Percentiles rank a stretch among this genome's conserved stretches.
Conservation (phyloP, 2,329 filamentous ascomycete genomes). For the Sphaerulina populicola region DNA sequence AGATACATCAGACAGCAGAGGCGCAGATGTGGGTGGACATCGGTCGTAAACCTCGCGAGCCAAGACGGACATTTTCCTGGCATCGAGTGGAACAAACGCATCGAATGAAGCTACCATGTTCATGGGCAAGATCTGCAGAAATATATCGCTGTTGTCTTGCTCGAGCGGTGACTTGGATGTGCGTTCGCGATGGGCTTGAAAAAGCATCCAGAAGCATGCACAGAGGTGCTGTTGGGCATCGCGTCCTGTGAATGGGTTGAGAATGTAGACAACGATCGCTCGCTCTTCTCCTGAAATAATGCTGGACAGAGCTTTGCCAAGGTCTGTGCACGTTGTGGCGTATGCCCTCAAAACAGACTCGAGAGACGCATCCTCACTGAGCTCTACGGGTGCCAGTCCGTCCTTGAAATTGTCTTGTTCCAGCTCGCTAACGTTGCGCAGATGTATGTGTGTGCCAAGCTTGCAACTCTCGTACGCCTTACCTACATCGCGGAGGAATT, state of each 20-base stretch:
- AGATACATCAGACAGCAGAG: constrained; percentile 24
- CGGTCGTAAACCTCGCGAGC: constrained; percentile 72
- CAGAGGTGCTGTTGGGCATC: constrained; percentile 54
- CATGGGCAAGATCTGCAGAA: constrained; percentile 66
- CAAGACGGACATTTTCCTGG: constrained; percentile 45
- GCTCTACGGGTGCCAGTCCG: constrained; percentile 35
- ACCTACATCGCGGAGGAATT: constrained; percentile 60
- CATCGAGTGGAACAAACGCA: constrained; percentile 54
- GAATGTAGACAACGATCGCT: constrained; percentile 62
- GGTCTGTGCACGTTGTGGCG: constrained; percentile 19
- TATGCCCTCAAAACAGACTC: constrained; percentile 21
- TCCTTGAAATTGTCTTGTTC: constrained; percentile 22
- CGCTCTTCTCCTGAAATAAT: constrained; percentile 29
- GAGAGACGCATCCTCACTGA: constrained; percentile 16
- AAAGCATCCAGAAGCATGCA: constrained; percentile 63
- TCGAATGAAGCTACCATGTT: constrained; percentile 58
- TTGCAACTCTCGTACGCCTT: constrained; percentile 66
- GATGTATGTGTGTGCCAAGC: constrained; percentile 52
- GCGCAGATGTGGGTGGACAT: constrained; percentile 44
- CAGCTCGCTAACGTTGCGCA: constrained; percentile 34
- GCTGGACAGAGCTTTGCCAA: constrained; percentile 26
- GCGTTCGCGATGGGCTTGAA: constrained; percentile 54
- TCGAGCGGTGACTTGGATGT: constrained; percentile 57
- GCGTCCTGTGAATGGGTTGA: constrained; percentile 52
- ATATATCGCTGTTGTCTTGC: constrained; percentile 48